Evolutionary conservation across 352 stramenopile genomes (phyloP).

Genomic region (Globisporangium ultimum): DNA sequence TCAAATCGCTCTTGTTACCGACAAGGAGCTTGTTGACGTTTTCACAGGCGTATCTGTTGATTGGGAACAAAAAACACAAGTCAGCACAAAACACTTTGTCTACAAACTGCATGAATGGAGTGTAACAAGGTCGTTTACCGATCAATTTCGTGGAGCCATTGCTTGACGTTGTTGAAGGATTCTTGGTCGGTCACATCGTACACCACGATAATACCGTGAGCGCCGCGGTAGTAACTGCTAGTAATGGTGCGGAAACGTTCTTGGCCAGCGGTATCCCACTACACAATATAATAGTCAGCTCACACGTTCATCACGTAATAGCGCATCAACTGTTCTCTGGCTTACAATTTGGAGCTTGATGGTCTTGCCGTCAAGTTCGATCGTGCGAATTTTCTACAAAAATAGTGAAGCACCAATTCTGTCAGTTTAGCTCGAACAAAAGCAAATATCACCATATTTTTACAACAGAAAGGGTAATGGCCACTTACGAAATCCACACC

Average conservation of each 20-base stretch:
- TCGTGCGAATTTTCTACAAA: conserved; percentile 97
- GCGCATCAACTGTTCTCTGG: not conserved
- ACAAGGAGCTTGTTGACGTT: conserved; percentile 97
- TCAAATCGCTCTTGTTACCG: conserved; percentile 98
- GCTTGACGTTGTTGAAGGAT: conserved; percentile 98
- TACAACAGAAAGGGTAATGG: not conserved
- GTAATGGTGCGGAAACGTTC: conserved; percentile 99
- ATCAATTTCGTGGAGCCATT: conserved; percentile 95
- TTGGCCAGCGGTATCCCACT: conserved; percentile 99
- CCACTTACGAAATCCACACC: conserved; percentile 98
- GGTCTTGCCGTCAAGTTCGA: conserved; percentile 98
- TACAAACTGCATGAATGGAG: not conserved
- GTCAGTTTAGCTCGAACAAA: not conserved
- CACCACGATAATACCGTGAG: conserved; percentile 99
- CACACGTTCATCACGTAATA: not conserved
- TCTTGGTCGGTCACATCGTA: conserved; percentile 99
- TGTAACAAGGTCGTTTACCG: conserved; percentile 26
- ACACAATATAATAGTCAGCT: conserved; percentile 15
- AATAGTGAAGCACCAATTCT: conserved; percentile 3
- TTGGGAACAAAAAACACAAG: not conserved
- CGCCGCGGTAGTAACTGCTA: conserved; percentile 98
- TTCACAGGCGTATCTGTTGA: conserved; percentile 94
- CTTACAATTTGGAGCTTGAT: conserved; percentile 99
- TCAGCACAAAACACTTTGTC: not conserved
- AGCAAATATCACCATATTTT: too few relatives aligned